Evolutionary conservation across 139 green algal genomes (phyloP), one percentile per base, ranked within the genome.

Genomic region (Yamagishiella unicocca): DNA sequence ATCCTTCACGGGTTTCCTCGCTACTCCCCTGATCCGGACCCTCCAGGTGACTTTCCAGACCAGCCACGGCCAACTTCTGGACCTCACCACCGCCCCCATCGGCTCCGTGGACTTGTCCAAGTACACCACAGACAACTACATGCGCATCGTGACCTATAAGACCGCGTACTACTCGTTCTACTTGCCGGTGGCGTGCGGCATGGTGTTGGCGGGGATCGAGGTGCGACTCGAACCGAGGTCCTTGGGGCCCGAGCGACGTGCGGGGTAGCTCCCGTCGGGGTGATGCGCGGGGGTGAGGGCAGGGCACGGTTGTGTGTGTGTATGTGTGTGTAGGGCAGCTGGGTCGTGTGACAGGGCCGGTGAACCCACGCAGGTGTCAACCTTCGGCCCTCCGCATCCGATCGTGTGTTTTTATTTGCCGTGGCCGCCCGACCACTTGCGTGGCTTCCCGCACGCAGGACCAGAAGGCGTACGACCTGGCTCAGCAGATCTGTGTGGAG

Each of bases 121-220:
- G 83, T 99, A 99, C 96, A 99, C 96, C 31, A 91, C 97, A 84
- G 89, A 96, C 74, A 98, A 94, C 78, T 99, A 99, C 94, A 92
- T 97, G 90, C 91, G 94, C 85, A 99, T 99, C 84, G 96, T 99
- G 50, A 98, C 94, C 24, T 99, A 95, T 93, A 99, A 99, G 92
- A 87, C 81, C 35, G 97, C 97, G 38, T 99, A 93, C 92, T 99
- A 99, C 93, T 97, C 96, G 43, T 98, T 99, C 94, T 99, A 98
- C 93, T 89, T 99, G 82, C 97, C 97, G 7, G 91, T 99, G 38
- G 98, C 97, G 0, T 97, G 94, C 82, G 98, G 96, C 68, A 94
- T 99, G 93, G 66, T 97, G 33, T 84, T 99, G 58, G 94, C 91
- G 7, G 98, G 98, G 46, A 93, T 96, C 12, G 85, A 50, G 33